Base-by-base conservation (phyloP, 176 grass and related monocot species). In the Carex kokanica region DNA sequence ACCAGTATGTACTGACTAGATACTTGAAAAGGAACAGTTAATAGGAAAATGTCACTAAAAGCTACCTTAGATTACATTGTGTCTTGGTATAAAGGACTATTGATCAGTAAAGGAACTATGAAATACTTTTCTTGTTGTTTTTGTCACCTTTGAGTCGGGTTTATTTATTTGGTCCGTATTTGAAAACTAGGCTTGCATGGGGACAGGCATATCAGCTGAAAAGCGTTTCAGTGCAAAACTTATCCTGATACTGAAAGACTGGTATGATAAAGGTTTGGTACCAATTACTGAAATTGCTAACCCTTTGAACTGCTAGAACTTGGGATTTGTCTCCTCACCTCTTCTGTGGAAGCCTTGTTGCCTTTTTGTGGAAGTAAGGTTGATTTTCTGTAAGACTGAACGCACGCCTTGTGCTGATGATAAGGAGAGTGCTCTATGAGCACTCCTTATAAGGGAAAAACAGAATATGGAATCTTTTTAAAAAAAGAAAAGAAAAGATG, bases 401-500 rank as follows among this genome's bases (percentile, higher is more conserved):
- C 15, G 43, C 84, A 85, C 79, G 17, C 77, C 89, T 93, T 91
- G 89, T 90, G 79, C 89, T 64, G 84, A 88, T 91, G 89, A 87
- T 97, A 87, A 93, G 89, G 75, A 81, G 80, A 88, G 80, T 73
- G 82, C 54, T 59, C 62, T 83, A 52, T 58, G 86, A 84, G 87
- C n/a, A 52, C 86, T 86, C 82, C 82, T 97, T 97, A 93, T 97
- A 97, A 93, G 86, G 87, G 85, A 81, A 86, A 93, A 97, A 85
- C 71, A 73, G 92, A 94, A 94, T 92, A 86, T 88, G 82, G 87
- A 83, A 88, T 85, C 85, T 92, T 88, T 82, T 82, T 67, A 3
- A 52, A 27, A 65, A 64, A 82, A 25, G 49, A 82, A 64, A 80
- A 34, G 31, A 20, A 38, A 60, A 65, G 61, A 66, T 20, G 85